A percentile compares a stretch with the other conserved stretches of the same genome.
phyloP scores from a whole-genome alignment of 768 basidiomycete species.

The Boletales sp. region DNA sequence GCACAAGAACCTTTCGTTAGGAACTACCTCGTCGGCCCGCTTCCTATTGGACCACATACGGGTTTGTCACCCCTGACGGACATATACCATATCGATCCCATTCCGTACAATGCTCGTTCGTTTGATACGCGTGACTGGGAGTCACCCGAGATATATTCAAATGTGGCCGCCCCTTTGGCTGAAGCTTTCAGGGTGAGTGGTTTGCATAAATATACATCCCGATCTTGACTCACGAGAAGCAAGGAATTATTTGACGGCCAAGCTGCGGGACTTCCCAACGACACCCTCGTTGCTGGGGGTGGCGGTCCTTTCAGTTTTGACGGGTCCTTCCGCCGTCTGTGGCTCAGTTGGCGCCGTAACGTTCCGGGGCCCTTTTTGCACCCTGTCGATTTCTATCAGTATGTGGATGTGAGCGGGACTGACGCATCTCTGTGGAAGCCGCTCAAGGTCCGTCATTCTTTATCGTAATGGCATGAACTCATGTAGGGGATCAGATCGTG shows the following conservation, averaged over 20 bases:
- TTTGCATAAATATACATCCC: not conserved
- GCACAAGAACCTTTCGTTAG: slow-evolving; percentile 39
- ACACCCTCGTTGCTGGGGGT: slow-evolving; percentile 46
- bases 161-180: slow-evolving; percentile 34
- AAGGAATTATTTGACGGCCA: slow-evolving; percentile 50
- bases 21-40: slow-evolving; percentile 58
- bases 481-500: slow-evolving; percentile 37
- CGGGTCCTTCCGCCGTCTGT: slow-evolving; percentile 53
- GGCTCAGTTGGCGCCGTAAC: slow-evolving; percentile 50
- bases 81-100: slow-evolving; percentile 49
- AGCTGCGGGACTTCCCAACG: slow-evolving; percentile 40
- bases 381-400: slow-evolving; percentile 53
- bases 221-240: not conserved
- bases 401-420: slow-evolving; percentile 55
- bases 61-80: slow-evolving; percentile 41
- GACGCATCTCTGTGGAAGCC: slow-evolving; percentile 50
- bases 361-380: slow-evolving; percentile 51
- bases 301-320: slow-evolving; percentile 57
- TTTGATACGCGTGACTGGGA: slow-evolving; percentile 27
- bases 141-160: slow-evolving; percentile 26
- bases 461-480: not conserved
- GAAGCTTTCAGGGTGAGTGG: slow-evolving; percentile 40
- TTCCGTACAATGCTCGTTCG: slow-evolving; percentile 54
- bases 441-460: slow-evolving; percentile 37
- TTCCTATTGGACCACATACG: slow-evolving; percentile 43